Evolutionary conservation across 1,139 yeast species (phyloP).

Genomic region (Saccharomycopsis hybrid): DNA sequence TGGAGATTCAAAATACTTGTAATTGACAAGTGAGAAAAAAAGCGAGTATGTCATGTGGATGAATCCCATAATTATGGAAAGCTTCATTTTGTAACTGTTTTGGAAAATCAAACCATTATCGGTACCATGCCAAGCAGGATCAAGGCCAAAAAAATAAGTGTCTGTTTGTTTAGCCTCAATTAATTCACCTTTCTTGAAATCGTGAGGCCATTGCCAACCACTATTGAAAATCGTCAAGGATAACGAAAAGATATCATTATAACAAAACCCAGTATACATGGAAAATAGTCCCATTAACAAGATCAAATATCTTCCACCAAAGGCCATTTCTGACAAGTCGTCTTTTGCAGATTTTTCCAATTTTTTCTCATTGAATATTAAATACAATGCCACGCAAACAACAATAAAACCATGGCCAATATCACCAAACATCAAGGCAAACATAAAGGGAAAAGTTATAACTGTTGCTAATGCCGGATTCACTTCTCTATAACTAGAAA

Average conservation of each 20-base stretch:
- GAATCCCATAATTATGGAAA: slow-evolving; percentile 91
- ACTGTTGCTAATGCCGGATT: slow-evolving; percentile 94
- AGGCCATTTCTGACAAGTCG: slow-evolving; percentile 97
- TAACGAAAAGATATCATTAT: slow-evolving; percentile 88
- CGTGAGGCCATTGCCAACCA: slow-evolving; percentile 90
- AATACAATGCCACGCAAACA: slow-evolving; percentile 58
- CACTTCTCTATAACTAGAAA: slow-evolving; percentile 90
- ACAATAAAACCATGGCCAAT: slow-evolving; percentile 90
- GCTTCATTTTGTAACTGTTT: slow-evolving; percentile 93
- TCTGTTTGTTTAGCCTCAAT: slow-evolving; percentile 50
- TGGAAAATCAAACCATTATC: slow-evolving; percentile 86
- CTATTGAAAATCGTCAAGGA: slow-evolving; percentile 80
- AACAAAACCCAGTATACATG: slow-evolving; percentile 86
- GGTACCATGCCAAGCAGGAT: slow-evolving; percentile 96
- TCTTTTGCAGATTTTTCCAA: slow-evolving; percentile 69
- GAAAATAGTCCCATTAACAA: slow-evolving; percentile 90
- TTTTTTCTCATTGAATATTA: slow-evolving; percentile 63
- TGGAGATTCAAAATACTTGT: slow-evolving; percentile 60
- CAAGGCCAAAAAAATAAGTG: slow-evolving; percentile 74
- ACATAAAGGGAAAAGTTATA: slow-evolving; percentile 96
- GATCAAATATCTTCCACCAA: slow-evolving; percentile 81
- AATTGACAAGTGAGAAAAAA: slow-evolving; percentile 77
- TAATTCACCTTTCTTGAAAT: slow-evolving; percentile 55
- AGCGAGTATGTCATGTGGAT: slow-evolving; percentile 91
- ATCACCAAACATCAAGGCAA: slow-evolving; percentile 99